Evolutionary conservation across 768 basidiomycete species (phyloP).

Genomic region (Trichaptum fuscoviolaceum): DNA sequence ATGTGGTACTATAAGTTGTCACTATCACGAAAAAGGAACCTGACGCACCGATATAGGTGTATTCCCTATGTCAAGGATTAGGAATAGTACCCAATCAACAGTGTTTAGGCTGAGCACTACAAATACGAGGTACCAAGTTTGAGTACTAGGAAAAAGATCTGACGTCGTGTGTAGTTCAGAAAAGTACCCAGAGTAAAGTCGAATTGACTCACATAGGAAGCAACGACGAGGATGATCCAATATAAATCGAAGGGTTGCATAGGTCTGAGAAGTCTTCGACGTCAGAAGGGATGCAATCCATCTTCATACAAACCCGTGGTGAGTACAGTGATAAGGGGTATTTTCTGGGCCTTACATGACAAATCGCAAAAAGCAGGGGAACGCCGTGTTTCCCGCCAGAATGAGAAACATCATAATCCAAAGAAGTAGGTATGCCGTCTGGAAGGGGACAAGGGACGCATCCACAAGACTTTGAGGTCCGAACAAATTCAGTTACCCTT

Average conservation of each 20-base stretch:
- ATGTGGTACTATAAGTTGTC: not conserved
- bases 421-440: conserved; percentile 1
- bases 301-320: not conserved
- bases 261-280: conserved; percentile 20
- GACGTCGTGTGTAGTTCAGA: not conserved
- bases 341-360: conserved; percentile 20
- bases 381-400: not conserved
- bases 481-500: no score
- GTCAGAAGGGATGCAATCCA: conserved; percentile 10
- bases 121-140: conserved; percentile 28
- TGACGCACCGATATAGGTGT: conserved; percentile 30
- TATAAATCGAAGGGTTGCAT: conserved; percentile 30
- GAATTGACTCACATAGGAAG: conserved; percentile 18
- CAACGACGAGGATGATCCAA: conserved; percentile 33
- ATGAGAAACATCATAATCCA: conserved; percentile 2
- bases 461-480: not conserved
- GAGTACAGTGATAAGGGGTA: conserved; percentile 14
- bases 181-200: not conserved
- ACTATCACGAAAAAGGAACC: conserved; percentile 7
- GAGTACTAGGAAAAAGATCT: conserved; percentile 29
- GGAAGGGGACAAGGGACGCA: not conserved
- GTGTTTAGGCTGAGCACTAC: conserved; percentile 53
- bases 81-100: conserved; percentile 48
- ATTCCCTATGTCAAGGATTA: conserved; percentile 40
- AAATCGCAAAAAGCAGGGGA: not conserved